Base-by-base conservation (phyloP, 2,329 filamentous ascomycete species). In the Dactylellina haptotyla region DNA sequence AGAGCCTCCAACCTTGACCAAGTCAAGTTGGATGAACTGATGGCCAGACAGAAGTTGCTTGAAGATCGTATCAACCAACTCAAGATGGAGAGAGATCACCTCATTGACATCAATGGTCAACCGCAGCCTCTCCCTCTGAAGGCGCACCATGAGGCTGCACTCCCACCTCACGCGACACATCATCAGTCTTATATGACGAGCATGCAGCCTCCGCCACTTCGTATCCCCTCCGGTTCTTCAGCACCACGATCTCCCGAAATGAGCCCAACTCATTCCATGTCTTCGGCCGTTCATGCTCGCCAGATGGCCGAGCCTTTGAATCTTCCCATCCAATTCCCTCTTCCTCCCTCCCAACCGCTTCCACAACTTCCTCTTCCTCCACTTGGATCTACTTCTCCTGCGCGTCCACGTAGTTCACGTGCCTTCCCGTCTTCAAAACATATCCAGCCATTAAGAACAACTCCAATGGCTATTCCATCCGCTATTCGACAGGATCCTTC, bases 11-110 rank as follows among this genome's bases (percentile, higher is more conserved):
- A 66, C 32, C 54, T 73, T 10, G 69, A 73, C 50, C 70, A 75
- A 16, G 58, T 23, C 20, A 75, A 75, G 45, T 41, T 69, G 26
- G 70, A 75, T 37, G 70, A 75, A 16, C 70, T 75, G 5, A 67
- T 75, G 58, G 50, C 56, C 5, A 41, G 70, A 43, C 70, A 75
- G 34, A 67, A 54, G 53, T 25, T 69, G 32, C 70, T 75, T 9
- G 70, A 75, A 26, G 70, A 75, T 25, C 54, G 51, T 10, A 75
- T 75, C 63, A 67, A 75, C 26, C 70, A 75, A 18, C 43, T 75
- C 12, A 69, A 69, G 56, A 9, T 69, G 32, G 63, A 75, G 25
- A 48, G 70, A 43, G 64, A 75, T 28, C 63, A 67, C 18, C 70
- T 75, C 14, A 26, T 75, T n/a, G 70, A 75, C 41, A 32, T 61